Conservation (phyloP, 106 monocot genomes). For the Gastrodia elata region DNA sequence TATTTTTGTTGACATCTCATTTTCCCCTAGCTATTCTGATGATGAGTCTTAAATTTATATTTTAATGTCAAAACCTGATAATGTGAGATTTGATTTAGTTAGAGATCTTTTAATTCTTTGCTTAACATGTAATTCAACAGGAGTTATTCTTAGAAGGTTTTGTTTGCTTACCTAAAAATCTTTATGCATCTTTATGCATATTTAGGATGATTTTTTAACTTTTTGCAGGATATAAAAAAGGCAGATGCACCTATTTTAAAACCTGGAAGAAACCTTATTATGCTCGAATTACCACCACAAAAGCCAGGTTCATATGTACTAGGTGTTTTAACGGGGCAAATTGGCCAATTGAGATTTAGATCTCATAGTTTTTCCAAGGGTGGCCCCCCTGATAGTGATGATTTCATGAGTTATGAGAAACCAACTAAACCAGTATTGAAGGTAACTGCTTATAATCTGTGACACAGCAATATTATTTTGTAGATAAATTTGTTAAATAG, state of each 20-base stretch:
- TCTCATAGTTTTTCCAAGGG: constrained; percentile 97
- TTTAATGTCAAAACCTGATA: not conserved
- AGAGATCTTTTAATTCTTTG: not conserved
- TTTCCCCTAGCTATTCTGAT: not conserved
- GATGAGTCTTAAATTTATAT: constrained; percentile 5
- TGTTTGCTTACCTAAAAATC: not conserved
- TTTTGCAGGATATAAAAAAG: constrained; percentile 67
- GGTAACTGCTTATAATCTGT: constrained; percentile 27
- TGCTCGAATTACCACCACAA: constrained; percentile 67
- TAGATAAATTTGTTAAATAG: not conserved
- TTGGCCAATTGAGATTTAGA: constrained; percentile 81
- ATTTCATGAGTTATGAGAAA: constrained; percentile 98
- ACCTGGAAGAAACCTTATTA: constrained; percentile 76
- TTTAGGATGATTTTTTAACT: constrained; percentile 5
- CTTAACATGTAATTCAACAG: not conserved
- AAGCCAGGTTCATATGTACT: constrained; percentile 92
- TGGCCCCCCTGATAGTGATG: constrained; percentile 84
- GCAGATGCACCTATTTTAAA: constrained; percentile 52
- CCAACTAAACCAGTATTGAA: constrained; percentile 89
- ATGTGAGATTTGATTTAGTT: not conserved
- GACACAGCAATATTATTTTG: not conserved
- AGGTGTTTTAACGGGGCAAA: constrained; percentile 94
- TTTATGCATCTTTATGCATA: not conserved
- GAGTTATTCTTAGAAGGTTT: not conserved
- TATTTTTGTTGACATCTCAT: not conserved